Percentiles rank a stretch among this genome's conserved stretches.
These are phyloP conservation scores for Leccinellum albellum DNA, from an alignment of 768 basidiomycete genomes.

Conservation along the genomic window DNA sequence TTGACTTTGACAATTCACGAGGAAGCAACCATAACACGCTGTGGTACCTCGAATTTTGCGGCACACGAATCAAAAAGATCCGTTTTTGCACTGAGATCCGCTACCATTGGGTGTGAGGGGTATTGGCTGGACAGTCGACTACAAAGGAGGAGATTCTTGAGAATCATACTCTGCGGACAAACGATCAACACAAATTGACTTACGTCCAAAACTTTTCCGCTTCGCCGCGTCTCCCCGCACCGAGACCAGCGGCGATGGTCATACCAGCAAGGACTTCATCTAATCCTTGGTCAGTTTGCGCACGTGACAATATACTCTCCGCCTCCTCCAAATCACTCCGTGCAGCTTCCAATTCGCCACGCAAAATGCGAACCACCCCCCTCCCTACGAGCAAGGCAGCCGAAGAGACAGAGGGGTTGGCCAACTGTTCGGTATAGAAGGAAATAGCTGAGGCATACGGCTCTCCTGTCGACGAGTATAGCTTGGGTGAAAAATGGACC, in stretches of 20 bases:
- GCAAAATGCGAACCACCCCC: constrained; percentile 73
- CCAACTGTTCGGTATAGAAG: constrained; percentile 83
- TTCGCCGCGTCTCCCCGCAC: constrained; percentile 52
- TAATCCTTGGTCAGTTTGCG: constrained; percentile 38
- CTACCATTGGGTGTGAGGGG: constrained; percentile 66
- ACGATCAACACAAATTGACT: constrained; percentile 25
- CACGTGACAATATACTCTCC: constrained; percentile 41
- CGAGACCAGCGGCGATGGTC: constrained; percentile 61
- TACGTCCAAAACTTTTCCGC: constrained; percentile 70
- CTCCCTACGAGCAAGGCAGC: constrained; percentile 75
- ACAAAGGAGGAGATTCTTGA: constrained; percentile 3
- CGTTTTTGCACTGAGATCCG: constrained; percentile 57
- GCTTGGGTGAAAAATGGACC: neutral
- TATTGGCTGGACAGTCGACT: constrained; percentile 48
- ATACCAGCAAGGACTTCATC: constrained; percentile 65
- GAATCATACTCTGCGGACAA: neutral
- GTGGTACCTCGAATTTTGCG: constrained; percentile 59
- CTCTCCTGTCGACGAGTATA: constrained; percentile 19
- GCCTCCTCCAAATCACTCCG: constrained; percentile 80
- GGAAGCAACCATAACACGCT: constrained; percentile 35
- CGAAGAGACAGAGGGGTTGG: constrained; percentile 72
- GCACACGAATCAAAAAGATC: constrained; percentile 60
- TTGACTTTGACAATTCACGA: constrained; percentile 2
- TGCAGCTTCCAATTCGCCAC: constrained; percentile 71
- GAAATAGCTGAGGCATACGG: constrained; percentile 41